Evolutionary conservation across 768 basidiomycete species (phyloP).

Genomic region (Rhodotorula diobovata): DNA sequence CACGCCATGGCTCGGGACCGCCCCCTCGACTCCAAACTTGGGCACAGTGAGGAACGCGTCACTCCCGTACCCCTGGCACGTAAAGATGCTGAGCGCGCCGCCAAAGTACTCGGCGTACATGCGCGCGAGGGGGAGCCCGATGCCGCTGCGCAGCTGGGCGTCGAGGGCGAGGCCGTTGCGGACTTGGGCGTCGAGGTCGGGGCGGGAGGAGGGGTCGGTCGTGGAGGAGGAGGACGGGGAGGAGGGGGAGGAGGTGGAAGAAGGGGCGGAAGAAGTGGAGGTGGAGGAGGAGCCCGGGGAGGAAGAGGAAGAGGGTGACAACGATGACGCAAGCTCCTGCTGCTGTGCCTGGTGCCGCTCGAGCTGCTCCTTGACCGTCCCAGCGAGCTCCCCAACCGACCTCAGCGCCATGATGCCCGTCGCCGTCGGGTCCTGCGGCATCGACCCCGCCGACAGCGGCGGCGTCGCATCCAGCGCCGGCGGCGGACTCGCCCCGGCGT

Average conservation of each 20-base stretch:
- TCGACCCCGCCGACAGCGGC: background rate
- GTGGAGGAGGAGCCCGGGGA: too few relatives aligned
- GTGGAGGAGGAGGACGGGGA: too few relatives aligned
- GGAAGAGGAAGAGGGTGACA: too few relatives aligned
- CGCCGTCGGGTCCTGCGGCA: slow-evolving; percentile 56
- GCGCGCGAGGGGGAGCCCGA: slow-evolving; percentile 37
- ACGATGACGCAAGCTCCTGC: background rate
- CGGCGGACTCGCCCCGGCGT: background rate
- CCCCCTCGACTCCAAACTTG: slow-evolving; percentile 24
- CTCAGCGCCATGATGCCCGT: slow-evolving; percentile 57
- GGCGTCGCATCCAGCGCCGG: slow-evolving; percentile 48
- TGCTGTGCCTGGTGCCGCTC: slow-evolving; percentile 35
- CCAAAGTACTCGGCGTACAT: slow-evolving; percentile 40
- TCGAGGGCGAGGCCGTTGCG: background rate
- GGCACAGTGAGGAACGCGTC: slow-evolving; percentile 34
- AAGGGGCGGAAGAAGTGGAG: background rate
- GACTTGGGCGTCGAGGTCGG: too few relatives aligned
- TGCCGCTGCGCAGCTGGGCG: slow-evolving; percentile 34
- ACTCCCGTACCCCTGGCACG: slow-evolving; percentile 34
- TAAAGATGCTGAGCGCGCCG: slow-evolving; percentile 27
- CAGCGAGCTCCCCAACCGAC: slow-evolving; percentile 57
- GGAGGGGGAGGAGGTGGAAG: too few relatives aligned
- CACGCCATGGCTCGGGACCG: background rate
- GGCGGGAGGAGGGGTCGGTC: background rate
- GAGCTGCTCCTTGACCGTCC: slow-evolving; percentile 76